Evolutionary conservation across 805 yeast genomes (phyloP).

Genomic region (Pichia heedii): DNA sequence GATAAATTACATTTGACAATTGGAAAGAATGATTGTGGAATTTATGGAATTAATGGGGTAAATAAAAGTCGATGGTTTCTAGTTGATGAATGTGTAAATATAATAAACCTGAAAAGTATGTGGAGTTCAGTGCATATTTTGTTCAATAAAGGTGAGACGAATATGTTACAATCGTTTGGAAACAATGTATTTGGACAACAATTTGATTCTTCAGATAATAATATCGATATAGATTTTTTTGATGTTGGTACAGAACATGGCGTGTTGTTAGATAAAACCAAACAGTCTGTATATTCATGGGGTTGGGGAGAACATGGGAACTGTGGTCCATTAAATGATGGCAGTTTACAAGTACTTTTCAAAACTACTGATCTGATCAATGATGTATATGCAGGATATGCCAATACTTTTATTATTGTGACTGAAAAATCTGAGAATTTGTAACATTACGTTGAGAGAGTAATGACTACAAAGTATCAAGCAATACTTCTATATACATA

Average conservation of each 20-base stretch:
- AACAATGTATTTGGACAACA: constrained; percentile 70
- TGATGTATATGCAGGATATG: constrained; percentile 52
- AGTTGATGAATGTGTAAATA: background rate
- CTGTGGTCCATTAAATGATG: constrained; percentile 44
- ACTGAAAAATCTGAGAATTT: background rate
- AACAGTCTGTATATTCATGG: constrained; percentile 55
- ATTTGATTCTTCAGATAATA: constrained; percentile 8
- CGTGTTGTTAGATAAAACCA: constrained; percentile 27
- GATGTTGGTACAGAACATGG: constrained; percentile 88
- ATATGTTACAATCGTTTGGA: constrained; percentile 44
- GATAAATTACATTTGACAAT: background rate
- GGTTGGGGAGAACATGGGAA: constrained; percentile 99
- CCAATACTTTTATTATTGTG: constrained; percentile 50
- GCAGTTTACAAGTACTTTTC: constrained; percentile 14
- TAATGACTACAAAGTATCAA: too few relatives aligned
- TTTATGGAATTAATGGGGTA: background rate
- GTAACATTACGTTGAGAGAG: background rate
- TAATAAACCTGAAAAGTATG: constrained; percentile 40
- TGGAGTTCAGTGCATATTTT: constrained; percentile 71
- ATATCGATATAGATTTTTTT: background rate
- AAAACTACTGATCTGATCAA: constrained; percentile 17
- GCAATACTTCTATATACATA: too few relatives aligned
- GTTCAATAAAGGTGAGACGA: constrained; percentile 2
- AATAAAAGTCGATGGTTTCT: constrained; percentile 1
- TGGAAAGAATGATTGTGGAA: background rate